Evolutionary conservation across 495 filamentous ascomycete genomes (phyloP).

Genomic region (Tuber magnatum): DNA sequence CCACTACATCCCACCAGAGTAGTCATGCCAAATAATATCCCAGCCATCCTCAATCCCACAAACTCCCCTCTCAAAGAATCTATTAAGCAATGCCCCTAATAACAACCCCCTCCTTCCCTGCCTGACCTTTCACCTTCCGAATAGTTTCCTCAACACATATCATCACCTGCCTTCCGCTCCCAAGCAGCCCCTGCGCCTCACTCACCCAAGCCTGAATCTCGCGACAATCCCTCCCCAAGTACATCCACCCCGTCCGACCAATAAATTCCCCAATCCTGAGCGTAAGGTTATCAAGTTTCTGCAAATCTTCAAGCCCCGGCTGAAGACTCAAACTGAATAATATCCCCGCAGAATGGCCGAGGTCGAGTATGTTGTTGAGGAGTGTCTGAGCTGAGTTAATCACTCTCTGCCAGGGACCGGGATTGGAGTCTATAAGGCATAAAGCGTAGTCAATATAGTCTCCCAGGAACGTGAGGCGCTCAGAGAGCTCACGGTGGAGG

Average conservation of each 20-base stretch:
- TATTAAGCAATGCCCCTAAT: background rate
- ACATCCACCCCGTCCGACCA: background rate
- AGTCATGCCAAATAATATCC: background rate
- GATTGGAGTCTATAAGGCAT: background rate
- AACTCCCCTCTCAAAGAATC: background rate
- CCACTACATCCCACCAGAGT: background rate
- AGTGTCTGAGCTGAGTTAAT: background rate
- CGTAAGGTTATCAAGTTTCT: background rate
- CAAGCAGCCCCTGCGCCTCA: background rate
- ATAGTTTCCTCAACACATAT: background rate
- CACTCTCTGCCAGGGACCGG: background rate
- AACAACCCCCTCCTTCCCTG: background rate
- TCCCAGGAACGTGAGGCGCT: background rate
- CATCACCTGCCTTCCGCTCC: background rate
- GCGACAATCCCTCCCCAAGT: background rate
- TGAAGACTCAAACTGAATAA: background rate
- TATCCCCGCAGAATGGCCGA: background rate
- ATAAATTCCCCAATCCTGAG: background rate
- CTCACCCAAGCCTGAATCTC: background rate
- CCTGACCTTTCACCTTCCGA: background rate
- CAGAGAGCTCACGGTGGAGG: background rate
- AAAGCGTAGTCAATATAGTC: background rate
- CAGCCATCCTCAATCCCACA: background rate
- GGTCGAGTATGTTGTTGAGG: background rate
- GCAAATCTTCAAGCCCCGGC: background rate